Percentiles rank a stretch among this genome's conserved stretches.
phyloP scores from a whole-genome alignment of 169 alveolate genomes.

The Cryptosporidium parvum region DNA sequence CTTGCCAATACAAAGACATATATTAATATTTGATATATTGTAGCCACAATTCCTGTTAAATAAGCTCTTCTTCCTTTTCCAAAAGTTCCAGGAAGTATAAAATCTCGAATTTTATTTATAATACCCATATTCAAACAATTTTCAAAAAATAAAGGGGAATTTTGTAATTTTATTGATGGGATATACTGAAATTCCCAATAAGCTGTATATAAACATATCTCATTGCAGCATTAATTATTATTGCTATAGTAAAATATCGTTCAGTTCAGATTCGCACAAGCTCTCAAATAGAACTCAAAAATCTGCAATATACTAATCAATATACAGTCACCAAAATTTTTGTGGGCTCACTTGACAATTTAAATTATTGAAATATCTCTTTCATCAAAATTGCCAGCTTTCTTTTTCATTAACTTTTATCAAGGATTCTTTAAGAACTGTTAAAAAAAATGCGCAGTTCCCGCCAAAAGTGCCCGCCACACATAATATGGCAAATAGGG shows the following conservation, averaged over 20 bases:
- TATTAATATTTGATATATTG: conserved; percentile 56
- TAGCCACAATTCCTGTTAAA: conserved; percentile 49
- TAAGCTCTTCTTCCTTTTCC: conserved; percentile 63
- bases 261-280: background rate
- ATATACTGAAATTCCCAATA: background rate
- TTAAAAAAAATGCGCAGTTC: background rate
- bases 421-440: background rate
- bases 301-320: background rate
- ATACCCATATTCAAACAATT: background rate
- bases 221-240: background rate
- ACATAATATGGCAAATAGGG: background rate
- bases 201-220: background rate
- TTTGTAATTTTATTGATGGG: background rate
- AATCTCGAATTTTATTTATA: conserved; percentile 25
- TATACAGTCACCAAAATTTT: background rate
- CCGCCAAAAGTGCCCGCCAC: conserved; percentile 11
- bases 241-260: too few species aligned
- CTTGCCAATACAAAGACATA: conserved; percentile 51
- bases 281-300: background rate
- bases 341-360: too few species aligned
- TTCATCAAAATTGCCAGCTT: background rate
- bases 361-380: background rate
- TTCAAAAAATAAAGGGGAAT: background rate
- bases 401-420: background rate
- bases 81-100: conserved; percentile 70